A percentile compares a stretch with the other conserved stretches of the same genome.
Conservation (phyloP, 2,329 filamentous ascomycete genomes). For the Rhinocladiella mackenziei region DNA sequence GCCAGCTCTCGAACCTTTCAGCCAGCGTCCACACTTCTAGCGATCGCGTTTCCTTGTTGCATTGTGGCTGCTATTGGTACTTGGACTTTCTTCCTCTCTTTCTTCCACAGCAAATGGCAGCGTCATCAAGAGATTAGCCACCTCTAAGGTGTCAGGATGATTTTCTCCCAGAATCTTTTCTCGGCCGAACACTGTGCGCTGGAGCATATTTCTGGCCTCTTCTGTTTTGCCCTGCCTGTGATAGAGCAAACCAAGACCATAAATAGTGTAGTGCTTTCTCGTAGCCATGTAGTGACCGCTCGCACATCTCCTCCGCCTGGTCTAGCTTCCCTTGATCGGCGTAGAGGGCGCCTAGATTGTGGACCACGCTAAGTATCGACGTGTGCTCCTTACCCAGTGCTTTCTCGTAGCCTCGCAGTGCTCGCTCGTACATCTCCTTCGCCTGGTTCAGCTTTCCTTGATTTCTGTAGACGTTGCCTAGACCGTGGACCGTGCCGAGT, state of each 20-base stretch:
- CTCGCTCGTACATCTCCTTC: slow-evolving; percentile 25
- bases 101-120: neutral
- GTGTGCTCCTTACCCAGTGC: slow-evolving; percentile 14
- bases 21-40: neutral
- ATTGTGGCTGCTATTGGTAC: neutral
- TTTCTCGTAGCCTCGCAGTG: slow-evolving; percentile 12
- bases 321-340: slow-evolving; percentile 14
- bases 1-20: neutral
- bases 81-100: neutral
- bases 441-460: slow-evolving; percentile 28
- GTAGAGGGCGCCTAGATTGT: slow-evolving; percentile 26
- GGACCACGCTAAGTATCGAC: slow-evolving; percentile 26
- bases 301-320: slow-evolving; percentile 23
- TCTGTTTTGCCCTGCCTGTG: slow-evolving; percentile 26
- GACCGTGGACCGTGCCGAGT: slow-evolving; percentile 2
- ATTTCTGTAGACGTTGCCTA: slow-evolving; percentile 18
- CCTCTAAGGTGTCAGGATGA: neutral
- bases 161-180: neutral
- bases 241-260: slow-evolving; percentile 30
- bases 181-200: neutral
- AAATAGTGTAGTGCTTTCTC: slow-evolving; percentile 28
- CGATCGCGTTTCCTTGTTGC: neutral
- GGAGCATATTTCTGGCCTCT: slow-evolving; percentile 16
- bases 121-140: neutral
- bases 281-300: slow-evolving; percentile 24